Conservation (phyloP, 305 asterid species). For the Fraxinus greggii region DNA sequence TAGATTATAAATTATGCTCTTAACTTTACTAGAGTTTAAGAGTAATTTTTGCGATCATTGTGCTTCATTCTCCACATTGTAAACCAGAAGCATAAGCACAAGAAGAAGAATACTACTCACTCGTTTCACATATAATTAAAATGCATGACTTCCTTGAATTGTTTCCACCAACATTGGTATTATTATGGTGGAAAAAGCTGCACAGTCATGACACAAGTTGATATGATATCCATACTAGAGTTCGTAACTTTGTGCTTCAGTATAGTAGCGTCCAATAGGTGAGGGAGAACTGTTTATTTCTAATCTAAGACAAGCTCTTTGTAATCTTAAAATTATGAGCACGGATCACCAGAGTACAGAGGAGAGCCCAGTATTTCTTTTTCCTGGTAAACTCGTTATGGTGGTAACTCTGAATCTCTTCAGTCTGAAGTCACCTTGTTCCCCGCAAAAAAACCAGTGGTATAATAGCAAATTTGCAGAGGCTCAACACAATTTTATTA, state of each 20-base stretch:
- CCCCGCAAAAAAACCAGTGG: background rate
- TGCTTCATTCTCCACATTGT: background rate
- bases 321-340: background rate
- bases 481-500: background rate
- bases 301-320: background rate
- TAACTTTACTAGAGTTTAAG: background rate
- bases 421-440: background rate
- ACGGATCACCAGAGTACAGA: background rate
- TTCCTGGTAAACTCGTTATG: background rate
- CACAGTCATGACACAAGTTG: background rate
- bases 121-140: background rate
- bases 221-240: background rate
- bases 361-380: background rate
- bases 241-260: background rate
- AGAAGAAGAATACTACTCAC: background rate
- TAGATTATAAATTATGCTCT: background rate
- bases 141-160: background rate
- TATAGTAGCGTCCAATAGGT: background rate
- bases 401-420: background rate
- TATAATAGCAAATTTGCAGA: background rate
- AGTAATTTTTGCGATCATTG: background rate
- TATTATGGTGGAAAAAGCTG: background rate
- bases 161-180: background rate
- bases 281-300: background rate
- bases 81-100: background rate